phyloP scores from a whole-genome alignment of 192 early-diverging fungal genomes.

The Backusella morwellensis region DNA sequence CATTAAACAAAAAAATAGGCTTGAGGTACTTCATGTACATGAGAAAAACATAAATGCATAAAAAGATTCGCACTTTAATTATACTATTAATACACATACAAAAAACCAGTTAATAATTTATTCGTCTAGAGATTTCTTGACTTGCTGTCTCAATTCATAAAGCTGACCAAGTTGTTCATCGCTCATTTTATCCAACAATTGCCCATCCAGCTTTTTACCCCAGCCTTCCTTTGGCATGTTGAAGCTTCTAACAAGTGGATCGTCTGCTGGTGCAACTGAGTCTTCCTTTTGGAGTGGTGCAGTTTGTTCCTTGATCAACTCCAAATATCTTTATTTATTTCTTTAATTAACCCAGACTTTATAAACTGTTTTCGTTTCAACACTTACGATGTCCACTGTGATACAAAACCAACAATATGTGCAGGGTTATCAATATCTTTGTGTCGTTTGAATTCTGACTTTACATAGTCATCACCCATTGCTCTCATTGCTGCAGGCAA shows the following conservation, averaged over 20 bases:
- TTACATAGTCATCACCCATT: constrained; percentile 61
- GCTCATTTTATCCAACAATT: constrained; percentile 49
- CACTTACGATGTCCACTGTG: constrained; percentile 53
- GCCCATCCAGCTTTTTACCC: constrained; percentile 40
- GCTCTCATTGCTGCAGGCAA: constrained; percentile 49
- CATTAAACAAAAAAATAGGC: no score
- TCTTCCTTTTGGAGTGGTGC: constrained; percentile 16
- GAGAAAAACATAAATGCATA: not conserved
- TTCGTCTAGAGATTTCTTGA: constrained; percentile 25
- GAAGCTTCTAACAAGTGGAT: constrained; percentile 12
- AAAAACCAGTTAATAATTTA: not conserved
- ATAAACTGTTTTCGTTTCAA: not conserved
- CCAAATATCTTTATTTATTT: constrained; percentile 20
- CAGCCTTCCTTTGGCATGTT: constrained; percentile 14
- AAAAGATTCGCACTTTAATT: not conserved
- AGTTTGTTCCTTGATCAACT: constrained; percentile 20
- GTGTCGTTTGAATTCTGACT: constrained; percentile 56
- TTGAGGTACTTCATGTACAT: not conserved
- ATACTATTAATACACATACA: not conserved
- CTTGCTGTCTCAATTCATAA: constrained; percentile 49
- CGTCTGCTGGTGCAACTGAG: constrained; percentile 3
- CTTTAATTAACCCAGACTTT: not conserved
- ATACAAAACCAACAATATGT: constrained; percentile 56
- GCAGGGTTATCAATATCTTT: constrained; percentile 53
- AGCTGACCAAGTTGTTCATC: constrained; percentile 60